Evolutionary conservation across 1,284 basidiomycete species (phyloP).

Genomic region (Apiotrichum gracile): DNA sequence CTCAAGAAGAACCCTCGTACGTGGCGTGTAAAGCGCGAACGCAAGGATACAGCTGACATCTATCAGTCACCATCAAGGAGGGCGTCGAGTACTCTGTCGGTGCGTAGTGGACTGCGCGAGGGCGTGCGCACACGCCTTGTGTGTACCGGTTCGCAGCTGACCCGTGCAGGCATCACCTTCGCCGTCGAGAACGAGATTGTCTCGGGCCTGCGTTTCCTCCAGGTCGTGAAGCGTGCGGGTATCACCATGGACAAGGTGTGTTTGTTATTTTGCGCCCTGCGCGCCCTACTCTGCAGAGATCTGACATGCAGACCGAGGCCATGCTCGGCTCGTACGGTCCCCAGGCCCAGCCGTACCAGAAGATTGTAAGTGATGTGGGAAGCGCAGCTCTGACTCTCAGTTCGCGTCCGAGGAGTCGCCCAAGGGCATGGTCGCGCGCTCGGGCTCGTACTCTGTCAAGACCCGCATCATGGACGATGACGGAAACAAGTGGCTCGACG

Average conservation of each 20-base stretch:
- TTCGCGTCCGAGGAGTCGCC: slow-evolving; percentile 49
- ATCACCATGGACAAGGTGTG: slow-evolving; percentile 23
- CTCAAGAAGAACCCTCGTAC: slow-evolving; percentile 51
- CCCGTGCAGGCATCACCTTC: neutral
- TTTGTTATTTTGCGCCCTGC: no score
- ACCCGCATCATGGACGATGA: slow-evolving; percentile 54
- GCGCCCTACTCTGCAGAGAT: no score
- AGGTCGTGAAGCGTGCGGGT: slow-evolving; percentile 50
- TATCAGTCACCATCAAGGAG: slow-evolving; percentile 51
- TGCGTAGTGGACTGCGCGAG: neutral
- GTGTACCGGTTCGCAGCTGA: neutral
- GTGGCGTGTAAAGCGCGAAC: no score
- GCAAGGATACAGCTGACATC: no score
- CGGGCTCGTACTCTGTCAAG: slow-evolving; percentile 51
- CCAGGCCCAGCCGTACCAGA: slow-evolving; percentile 44
- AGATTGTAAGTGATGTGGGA: slow-evolving; percentile 39
- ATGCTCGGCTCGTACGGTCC: slow-evolving; percentile 55
- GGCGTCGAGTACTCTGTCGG: slow-evolving; percentile 55
- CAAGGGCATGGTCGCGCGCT: slow-evolving; percentile 54
- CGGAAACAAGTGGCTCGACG: slow-evolving; percentile 44
- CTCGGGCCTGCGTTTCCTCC: slow-evolving; percentile 53
- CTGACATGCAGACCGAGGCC: slow-evolving; percentile 32
- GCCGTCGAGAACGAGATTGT: slow-evolving; percentile 50
- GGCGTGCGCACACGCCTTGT: neutral
- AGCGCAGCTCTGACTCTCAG: slow-evolving; percentile 19